Percentiles rank a stretch among this genome's conserved stretches.
phyloP scores from a whole-genome alignment of 2,329 filamentous ascomycete species.

The Diaporthe vexans region DNA sequence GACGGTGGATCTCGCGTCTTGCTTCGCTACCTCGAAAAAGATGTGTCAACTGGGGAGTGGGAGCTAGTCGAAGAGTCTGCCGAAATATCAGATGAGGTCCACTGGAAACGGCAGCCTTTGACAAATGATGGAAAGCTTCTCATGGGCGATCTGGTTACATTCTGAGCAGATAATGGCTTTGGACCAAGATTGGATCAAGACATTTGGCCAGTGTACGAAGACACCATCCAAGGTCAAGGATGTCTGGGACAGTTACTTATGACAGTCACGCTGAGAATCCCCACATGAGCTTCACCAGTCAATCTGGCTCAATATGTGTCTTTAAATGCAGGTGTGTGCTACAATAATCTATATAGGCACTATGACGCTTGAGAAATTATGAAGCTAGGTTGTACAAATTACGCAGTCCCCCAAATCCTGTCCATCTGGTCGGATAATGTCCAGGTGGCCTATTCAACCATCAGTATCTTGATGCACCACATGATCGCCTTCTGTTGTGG shows the following conservation, averaged over 20 bases:
- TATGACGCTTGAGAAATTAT: background rate
- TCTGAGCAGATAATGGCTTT: background rate
- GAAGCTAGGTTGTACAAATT: background rate
- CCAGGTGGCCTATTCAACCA: background rate
- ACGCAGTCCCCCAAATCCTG: background rate
- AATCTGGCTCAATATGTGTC: no score
- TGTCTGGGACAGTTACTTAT: background rate
- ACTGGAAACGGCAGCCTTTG: constrained; percentile 23
- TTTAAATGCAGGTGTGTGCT: no score
- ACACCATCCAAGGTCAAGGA: background rate
- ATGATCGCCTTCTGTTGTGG: background rate
- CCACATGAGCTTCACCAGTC: no score
- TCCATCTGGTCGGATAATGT: no score
- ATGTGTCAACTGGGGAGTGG: constrained; percentile 41
- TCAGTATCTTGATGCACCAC: no score
- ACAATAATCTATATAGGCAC: background rate
- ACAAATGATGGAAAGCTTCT: constrained; percentile 5
- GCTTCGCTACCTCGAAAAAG: constrained; percentile 49
- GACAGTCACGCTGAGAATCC: no score
- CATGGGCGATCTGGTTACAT: background rate
- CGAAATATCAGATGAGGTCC: constrained; percentile 39
- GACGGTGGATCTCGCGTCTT: constrained; percentile 51
- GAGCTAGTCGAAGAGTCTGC: constrained; percentile 43
- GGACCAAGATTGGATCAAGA: no score
- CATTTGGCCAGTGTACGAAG: background rate